Conservation (phyloP, 140 eudicot species). For the Artemisia princeps region DNA sequence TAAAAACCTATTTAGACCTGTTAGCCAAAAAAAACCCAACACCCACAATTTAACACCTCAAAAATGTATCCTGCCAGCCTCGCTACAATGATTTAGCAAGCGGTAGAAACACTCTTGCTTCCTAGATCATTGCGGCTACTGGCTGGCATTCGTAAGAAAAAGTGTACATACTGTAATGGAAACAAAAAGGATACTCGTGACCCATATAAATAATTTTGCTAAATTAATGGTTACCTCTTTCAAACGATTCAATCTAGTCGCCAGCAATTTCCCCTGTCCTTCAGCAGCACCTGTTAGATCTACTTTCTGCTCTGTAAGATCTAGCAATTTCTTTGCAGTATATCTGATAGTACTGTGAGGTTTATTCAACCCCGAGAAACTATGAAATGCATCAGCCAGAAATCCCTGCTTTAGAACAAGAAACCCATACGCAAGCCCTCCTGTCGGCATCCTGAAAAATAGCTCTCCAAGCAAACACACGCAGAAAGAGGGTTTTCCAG, state of each 20-base stretch:
- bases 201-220: neutral
- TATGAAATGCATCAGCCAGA: slow-evolving; percentile 49
- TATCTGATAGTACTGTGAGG: slow-evolving; percentile 78
- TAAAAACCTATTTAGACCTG: neutral
- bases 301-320: slow-evolving; percentile 49
- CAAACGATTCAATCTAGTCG: slow-evolving; percentile 51
- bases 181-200: slow-evolving; percentile 3
- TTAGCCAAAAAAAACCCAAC: neutral
- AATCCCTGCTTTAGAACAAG: slow-evolving; percentile 59
- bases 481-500: slow-evolving; percentile 40
- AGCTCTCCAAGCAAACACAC: slow-evolving; percentile 78
- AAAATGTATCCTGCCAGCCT: neutral
- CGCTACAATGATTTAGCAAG: neutral
- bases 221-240: slow-evolving; percentile 49
- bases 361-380: slow-evolving; percentile 67
- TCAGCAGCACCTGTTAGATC: slow-evolving; percentile 32
- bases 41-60: neutral
- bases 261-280: slow-evolving; percentile 50
- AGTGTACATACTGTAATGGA: slow-evolving; percentile 14
- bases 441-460: slow-evolving; percentile 69
- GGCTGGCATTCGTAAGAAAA: neutral
- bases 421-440: slow-evolving; percentile 73
- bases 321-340: slow-evolving; percentile 75
- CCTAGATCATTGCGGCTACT: slow-evolving; percentile 1
- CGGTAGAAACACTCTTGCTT: slow-evolving; percentile 18